A percentile compares a stretch with the other conserved stretches of the same genome.
Evolutionary conservation across 2,329 filamentous ascomycete genomes (phyloP).

Genomic region (Trichoderma lentiforme): DNA sequence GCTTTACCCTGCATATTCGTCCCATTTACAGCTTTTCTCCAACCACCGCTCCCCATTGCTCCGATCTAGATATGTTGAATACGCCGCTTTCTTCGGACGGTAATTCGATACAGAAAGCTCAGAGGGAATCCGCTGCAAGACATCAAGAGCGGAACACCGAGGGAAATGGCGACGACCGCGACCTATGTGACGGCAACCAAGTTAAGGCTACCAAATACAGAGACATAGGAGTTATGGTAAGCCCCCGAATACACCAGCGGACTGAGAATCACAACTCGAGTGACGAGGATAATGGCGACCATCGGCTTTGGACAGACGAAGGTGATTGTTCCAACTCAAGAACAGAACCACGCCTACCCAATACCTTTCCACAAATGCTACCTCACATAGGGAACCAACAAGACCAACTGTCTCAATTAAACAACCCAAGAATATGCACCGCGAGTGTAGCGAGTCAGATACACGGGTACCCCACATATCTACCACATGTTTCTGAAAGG

Average conservation of each 20-base stretch:
- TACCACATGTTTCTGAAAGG: background rate
- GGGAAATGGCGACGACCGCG: background rate
- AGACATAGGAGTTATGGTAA: slow-evolving; percentile 25
- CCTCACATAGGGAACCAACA: background rate
- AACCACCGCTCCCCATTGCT: background rate
- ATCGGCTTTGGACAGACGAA: background rate
- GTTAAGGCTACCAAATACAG: slow-evolving; percentile 12
- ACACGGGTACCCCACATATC: background rate
- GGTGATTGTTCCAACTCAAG: background rate
- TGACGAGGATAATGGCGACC: background rate
- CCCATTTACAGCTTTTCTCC: background rate
- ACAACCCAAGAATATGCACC: no score
- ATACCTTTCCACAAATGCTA: background rate
- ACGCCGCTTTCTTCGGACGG: no score
- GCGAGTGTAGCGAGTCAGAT: background rate
- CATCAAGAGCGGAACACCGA: background rate
- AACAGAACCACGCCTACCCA: background rate
- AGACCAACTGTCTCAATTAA: background rate
- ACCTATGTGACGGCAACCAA: background rate
- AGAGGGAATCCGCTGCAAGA: background rate
- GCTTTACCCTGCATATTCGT: background rate
- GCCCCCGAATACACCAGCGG: background rate
- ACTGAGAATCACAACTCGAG: background rate
- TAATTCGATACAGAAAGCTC: background rate
- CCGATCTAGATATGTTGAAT: background rate